A percentile compares a stretch with the other conserved stretches of the same genome.
These are phyloP conservation scores for Lotmaria passim DNA, from an alignment of 208 protist genomes.

Conservation along the genomic window DNA sequence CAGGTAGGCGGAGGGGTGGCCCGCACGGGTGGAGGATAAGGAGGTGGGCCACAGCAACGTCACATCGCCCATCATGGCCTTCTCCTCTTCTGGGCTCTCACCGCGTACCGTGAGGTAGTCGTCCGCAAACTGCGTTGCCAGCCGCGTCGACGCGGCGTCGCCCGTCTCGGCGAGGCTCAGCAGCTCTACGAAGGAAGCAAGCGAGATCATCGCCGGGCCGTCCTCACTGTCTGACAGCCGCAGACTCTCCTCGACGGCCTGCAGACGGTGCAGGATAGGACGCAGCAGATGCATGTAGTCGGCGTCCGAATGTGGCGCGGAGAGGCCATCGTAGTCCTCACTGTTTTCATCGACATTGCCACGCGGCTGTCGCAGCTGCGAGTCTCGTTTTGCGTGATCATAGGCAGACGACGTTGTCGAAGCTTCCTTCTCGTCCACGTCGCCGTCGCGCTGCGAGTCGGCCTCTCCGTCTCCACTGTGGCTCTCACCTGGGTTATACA, in stretches of 20 bases:
- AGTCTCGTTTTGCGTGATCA: too few species aligned
- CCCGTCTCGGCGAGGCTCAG: slow-evolving; percentile 67
- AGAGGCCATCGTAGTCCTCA: slow-evolving; percentile 1
- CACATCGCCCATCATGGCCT: slow-evolving; percentile 5
- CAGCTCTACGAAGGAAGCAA: slow-evolving; percentile 56
- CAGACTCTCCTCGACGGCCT: slow-evolving; percentile 20
- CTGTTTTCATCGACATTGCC: too few species aligned
- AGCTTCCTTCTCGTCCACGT: background rate
- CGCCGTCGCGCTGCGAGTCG: background rate
- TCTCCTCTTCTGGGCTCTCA: slow-evolving; percentile 11
- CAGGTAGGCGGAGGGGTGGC: slow-evolving; percentile 27
- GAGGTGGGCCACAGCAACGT: slow-evolving; percentile 9
- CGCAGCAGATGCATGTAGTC: slow-evolving; percentile 20
- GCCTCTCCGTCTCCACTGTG: background rate
- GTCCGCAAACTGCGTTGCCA: slow-evolving; percentile 47
- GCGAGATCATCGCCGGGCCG: slow-evolving; percentile 20
- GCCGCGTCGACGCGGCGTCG: slow-evolving; percentile 29
- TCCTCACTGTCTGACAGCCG: slow-evolving; percentile 30
- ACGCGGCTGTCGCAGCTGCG: too few species aligned
- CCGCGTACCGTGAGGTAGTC: slow-evolving; percentile 34
- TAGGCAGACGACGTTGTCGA: too few species aligned
- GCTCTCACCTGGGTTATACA: background rate
- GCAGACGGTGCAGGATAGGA: slow-evolving; percentile 21
- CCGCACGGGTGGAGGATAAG: background rate
- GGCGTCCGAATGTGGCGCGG: slow-evolving; percentile 12